phyloP scores from a whole-genome alignment of 108 stramenopile species.

The Stephanodiscus triporus region DNA sequence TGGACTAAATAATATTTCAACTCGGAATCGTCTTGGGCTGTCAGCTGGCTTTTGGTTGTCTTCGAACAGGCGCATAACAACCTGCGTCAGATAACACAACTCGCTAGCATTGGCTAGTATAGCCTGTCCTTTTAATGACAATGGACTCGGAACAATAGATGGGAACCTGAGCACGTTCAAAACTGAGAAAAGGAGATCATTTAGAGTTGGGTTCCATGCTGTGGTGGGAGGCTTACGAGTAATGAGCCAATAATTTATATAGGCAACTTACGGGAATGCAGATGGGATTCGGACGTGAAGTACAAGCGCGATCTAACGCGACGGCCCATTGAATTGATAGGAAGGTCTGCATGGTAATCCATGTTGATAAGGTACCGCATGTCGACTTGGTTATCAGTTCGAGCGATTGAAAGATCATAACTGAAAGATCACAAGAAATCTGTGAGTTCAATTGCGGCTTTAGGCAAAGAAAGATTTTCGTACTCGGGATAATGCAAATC shows the following conservation, averaged over 20 bases:
- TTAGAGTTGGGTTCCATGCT: slow-evolving; percentile 47
- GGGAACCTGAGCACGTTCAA: slow-evolving; percentile 93
- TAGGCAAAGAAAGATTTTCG: no score
- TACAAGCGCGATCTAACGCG: slow-evolving; percentile 97
- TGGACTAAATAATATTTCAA: slow-evolving; percentile 83
- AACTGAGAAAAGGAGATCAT: background rate
- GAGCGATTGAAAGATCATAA: slow-evolving; percentile 84
- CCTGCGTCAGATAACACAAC: slow-evolving; percentile 95
- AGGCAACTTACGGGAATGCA: slow-evolving; percentile 60
- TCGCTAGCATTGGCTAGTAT: slow-evolving; percentile 80
- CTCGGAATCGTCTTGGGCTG: slow-evolving; percentile 83
- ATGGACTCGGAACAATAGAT: slow-evolving; percentile 49
- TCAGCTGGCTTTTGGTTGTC: slow-evolving; percentile 62
- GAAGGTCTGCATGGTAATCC: slow-evolving; percentile 88
- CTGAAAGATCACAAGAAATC: slow-evolving; percentile 14
- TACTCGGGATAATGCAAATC: background rate
- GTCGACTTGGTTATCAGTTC: slow-evolving; percentile 89
- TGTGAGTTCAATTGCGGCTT: background rate
- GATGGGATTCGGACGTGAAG: slow-evolving; percentile 95
- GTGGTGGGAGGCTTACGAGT: no score
- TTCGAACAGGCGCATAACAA: slow-evolving; percentile 97
- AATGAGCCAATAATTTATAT: background rate
- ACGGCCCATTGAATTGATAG: slow-evolving; percentile 95
- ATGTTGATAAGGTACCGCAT: slow-evolving; percentile 96
- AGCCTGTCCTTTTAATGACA: slow-evolving; percentile 60